Percentiles rank a stretch among this genome's conserved stretches.
phyloP scores from a whole-genome alignment of 2,329 filamentous ascomycete species.

The Aspergillus fumigatiaffinis region DNA sequence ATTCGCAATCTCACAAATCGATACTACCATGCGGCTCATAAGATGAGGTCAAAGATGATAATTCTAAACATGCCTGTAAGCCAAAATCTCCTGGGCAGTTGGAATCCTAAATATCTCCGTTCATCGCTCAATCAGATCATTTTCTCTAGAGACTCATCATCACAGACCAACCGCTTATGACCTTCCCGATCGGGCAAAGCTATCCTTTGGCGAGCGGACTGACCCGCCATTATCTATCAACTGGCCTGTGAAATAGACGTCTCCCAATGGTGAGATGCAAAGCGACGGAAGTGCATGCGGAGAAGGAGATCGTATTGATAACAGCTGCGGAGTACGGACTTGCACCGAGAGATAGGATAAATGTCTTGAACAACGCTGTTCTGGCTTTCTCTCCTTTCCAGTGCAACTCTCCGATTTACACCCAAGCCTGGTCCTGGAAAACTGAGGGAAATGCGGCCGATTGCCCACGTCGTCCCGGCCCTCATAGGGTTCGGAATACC shows the following conservation, averaged over 20 bases:
- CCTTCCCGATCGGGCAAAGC: not conserved
- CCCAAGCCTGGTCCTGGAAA: not conserved
- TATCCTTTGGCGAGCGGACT: not conserved
- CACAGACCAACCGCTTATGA: not conserved
- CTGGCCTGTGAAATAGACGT: not conserved
- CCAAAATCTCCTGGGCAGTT: not conserved
- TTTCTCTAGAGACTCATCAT: not conserved
- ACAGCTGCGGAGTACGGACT: not conserved
- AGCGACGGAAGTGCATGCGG: not conserved
- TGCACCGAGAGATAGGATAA: not conserved
- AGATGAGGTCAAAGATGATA: not conserved
- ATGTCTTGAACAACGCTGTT: not conserved
- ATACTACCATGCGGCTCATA: not conserved
- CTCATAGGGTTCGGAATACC: slow-evolving; percentile 1
- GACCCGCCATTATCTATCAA: not conserved
- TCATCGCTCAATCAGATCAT: not conserved
- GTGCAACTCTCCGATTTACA: not conserved
- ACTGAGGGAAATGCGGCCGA: not conserved
- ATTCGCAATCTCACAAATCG: not conserved
- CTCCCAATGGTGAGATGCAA: not conserved
- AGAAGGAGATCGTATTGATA: not conserved
- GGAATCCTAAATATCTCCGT: not conserved
- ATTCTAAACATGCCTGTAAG: not conserved
- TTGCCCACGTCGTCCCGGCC: not conserved
- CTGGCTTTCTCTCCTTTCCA: not conserved